Conservation (phyloP, 2,329 filamentous ascomycete species). For the Pseudogymnoascus sp. region DNA sequence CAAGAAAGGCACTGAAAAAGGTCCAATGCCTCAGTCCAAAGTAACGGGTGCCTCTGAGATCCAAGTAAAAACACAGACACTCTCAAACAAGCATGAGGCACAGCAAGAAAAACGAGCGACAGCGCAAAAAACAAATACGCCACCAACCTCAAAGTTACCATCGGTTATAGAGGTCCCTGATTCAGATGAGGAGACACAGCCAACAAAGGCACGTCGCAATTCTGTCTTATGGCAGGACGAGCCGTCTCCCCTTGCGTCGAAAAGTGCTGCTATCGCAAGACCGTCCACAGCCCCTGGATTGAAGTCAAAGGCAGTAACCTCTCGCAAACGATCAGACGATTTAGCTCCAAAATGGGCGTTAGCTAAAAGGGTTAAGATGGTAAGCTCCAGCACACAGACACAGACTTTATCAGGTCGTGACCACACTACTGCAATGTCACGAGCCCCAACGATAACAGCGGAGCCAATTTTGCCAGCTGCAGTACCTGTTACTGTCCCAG, state of each 20-base stretch:
- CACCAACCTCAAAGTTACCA: neutral
- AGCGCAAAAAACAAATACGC: neutral
- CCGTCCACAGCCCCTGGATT: conserved; percentile 16
- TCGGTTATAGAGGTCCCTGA: neutral
- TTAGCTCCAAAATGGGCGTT: neutral
- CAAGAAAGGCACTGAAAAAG: neutral
- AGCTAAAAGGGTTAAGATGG: conserved; percentile 25
- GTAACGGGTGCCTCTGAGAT: neutral
- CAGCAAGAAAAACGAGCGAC: neutral
- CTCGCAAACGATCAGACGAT: conserved; percentile 16
- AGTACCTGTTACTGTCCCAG: neutral
- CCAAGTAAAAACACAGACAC: conserved; percentile 11
- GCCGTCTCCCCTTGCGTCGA: conserved; percentile 19
- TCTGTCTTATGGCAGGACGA: conserved; percentile 8
- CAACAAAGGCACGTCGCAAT: neutral
- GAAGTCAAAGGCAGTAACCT: conserved; percentile 18
- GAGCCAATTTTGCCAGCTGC: neutral
- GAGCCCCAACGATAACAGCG: neutral
- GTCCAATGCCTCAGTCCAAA: neutral
- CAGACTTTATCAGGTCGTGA: conserved; percentile 17
- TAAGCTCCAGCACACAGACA: conserved; percentile 27
- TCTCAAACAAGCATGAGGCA: conserved; percentile 12
- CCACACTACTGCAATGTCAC: conserved; percentile 12
- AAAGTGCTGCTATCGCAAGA: conserved; percentile 16
- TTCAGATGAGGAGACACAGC: neutral